A percentile compares a stretch with the other conserved stretches of the same genome.
phyloP scores from a whole-genome alignment of 1,284 basidiomycete genomes.

The Rhodotorula sp. region DNA sequence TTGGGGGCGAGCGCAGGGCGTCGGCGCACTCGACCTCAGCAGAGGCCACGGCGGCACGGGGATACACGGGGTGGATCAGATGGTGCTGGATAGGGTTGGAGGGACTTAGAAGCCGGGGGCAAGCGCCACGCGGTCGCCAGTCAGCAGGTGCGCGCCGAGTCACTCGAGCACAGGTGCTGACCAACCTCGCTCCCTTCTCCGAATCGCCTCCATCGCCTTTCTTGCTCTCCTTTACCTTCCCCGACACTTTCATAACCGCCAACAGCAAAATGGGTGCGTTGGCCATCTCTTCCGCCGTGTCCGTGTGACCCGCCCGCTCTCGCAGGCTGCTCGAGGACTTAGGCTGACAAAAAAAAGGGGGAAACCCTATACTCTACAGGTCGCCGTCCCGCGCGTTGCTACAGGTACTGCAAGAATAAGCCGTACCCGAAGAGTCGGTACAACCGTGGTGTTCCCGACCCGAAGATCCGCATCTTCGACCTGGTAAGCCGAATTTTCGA shows the following conservation, averaged over 20 bases:
- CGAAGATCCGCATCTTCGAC: slow-evolving; percentile 58
- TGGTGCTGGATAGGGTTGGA: neutral
- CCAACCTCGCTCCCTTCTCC: slow-evolving; percentile 9
- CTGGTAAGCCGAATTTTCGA: neutral
- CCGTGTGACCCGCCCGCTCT: too few relatives aligned
- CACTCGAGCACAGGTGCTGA: slow-evolving; percentile 9
- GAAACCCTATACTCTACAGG: neutral
- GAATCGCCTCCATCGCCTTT: neutral
- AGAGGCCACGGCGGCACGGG: too few relatives aligned
- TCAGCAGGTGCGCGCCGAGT: neutral
- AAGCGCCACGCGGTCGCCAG: neutral
- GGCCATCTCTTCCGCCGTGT: too few relatives aligned
- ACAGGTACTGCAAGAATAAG: slow-evolving; percentile 93
- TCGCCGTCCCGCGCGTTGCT: neutral
- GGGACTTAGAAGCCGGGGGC: neutral
- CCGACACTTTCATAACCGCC: neutral
- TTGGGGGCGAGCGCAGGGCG: too few relatives aligned
- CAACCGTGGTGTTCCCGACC: slow-evolving; percentile 84
- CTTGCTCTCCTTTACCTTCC: neutral
- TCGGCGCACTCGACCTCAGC: too few relatives aligned
- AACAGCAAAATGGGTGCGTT: too few relatives aligned
- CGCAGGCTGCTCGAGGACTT: neutral
- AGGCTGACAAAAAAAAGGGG: neutral
- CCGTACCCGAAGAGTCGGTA: slow-evolving; percentile 68
- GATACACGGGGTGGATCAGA: too few relatives aligned